A percentile compares a stretch with the other conserved stretches of the same genome.
These are phyloP conservation scores for Brasilioporus rufonigricans DNA, from an alignment of 768 basidiomycete genomes.

Conservation along the genomic window DNA sequence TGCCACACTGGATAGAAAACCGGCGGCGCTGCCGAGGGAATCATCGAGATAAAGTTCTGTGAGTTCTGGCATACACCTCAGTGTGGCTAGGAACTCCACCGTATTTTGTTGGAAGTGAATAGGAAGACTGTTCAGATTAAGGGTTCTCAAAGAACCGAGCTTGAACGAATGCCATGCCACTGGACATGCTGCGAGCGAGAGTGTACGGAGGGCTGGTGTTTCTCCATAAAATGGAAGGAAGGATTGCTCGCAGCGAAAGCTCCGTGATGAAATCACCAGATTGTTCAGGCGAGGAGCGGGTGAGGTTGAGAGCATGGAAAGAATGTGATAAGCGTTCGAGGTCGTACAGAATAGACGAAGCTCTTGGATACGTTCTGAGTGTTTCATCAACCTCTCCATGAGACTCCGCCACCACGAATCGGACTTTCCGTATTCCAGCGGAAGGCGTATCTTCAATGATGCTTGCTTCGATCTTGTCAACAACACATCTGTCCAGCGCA, in stretches of 20 bases:
- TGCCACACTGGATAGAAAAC: too few species aligned
- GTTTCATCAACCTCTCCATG: background rate
- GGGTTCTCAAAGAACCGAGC: conserved; percentile 29
- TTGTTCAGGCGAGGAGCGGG: background rate
- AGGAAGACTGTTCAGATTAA: conserved; percentile 29
- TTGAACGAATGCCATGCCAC: background rate
- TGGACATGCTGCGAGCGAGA: background rate
- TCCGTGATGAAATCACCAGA: background rate
- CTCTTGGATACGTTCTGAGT: background rate
- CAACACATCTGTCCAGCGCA: conserved; percentile 39
- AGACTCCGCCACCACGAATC: background rate
- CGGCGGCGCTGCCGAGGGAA: conserved; percentile 19
- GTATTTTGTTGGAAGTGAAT: conserved; percentile 22
- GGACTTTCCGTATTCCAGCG: background rate
- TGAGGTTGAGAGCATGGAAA: background rate
- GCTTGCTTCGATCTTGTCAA: conserved; percentile 42
- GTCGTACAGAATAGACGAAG: background rate
- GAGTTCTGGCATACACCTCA: conserved; percentile 34
- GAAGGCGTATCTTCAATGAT: conserved; percentile 10
- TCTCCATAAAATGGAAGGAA: background rate
- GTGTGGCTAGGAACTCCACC: conserved; percentile 30
- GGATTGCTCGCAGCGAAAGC: too few species aligned
- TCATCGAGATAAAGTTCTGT: conserved; percentile 33
- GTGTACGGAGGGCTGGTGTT: background rate
- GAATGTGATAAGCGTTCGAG: background rate